Evolutionary conservation across 225 moss, liverwort and hornwort species (phyloP).

Genomic region (Polytrichum formosum): DNA sequence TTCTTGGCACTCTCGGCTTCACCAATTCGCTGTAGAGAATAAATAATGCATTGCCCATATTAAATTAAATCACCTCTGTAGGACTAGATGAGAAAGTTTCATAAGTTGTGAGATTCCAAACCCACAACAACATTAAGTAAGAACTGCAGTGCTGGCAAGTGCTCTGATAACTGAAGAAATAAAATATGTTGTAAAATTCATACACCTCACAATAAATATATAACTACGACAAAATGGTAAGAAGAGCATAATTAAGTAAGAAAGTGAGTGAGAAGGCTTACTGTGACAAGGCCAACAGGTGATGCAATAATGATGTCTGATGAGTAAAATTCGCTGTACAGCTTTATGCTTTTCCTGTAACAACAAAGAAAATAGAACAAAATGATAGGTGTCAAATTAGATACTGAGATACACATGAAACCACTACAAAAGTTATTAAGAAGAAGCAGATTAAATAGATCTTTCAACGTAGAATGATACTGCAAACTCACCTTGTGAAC

Average conservation of each 20-base stretch:
- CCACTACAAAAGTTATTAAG: too few relatives aligned
- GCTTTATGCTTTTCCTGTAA: constrained; percentile 85
- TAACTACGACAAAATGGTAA: constrained; percentile 3
- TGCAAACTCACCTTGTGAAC: constrained; percentile 75
- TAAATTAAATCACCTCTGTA: too few relatives aligned
- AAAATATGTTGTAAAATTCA: too few relatives aligned
- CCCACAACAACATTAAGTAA: too few relatives aligned
- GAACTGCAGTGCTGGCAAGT: too few relatives aligned
- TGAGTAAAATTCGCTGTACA: constrained; percentile 87
- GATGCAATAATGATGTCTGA: constrained; percentile 89
- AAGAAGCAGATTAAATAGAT: neutral
- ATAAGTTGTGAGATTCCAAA: too few relatives aligned
- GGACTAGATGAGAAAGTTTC: too few relatives aligned
- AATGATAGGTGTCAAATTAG: too few relatives aligned
- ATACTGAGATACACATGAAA: too few relatives aligned
- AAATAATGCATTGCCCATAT: too few relatives aligned
- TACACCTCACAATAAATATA: neutral
- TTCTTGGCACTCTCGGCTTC: constrained; percentile 82
- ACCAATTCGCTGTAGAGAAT: constrained; percentile 62
- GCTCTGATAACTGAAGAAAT: too few relatives aligned
- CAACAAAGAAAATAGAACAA: neutral
- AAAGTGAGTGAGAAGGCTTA: constrained; percentile 18
- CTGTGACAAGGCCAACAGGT: constrained; percentile 86
- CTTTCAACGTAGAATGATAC: neutral
- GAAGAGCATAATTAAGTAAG: neutral